phyloP scores from a whole-genome alignment of 306 rosid genomes.

The Hippophae rhamnoides region DNA sequence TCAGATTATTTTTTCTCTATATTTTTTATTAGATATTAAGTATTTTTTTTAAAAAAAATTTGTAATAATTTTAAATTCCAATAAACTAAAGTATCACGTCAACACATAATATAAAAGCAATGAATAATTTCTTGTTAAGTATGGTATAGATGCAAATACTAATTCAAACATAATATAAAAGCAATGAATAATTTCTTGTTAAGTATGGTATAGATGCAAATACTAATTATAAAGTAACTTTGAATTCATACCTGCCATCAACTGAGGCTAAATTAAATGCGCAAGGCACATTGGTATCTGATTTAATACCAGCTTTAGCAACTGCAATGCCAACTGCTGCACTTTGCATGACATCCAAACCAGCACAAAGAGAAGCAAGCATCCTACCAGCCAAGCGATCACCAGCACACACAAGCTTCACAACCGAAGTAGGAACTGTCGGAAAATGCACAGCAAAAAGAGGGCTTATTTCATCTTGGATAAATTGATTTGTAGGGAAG shows the following conservation, averaged over 20 bases:
- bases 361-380: slow-evolving; percentile 60
- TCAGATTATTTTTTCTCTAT: too few relatives aligned
- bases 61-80: too few relatives aligned
- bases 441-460: slow-evolving; percentile 73
- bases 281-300: slow-evolving; percentile 58
- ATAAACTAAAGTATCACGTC: too few relatives aligned
- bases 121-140: too few relatives aligned
- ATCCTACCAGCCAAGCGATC: slow-evolving; percentile 92
- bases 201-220: too few relatives aligned
- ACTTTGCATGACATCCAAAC: slow-evolving; percentile 71
- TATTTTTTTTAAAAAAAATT: too few relatives aligned
- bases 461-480: slow-evolving; percentile 31
- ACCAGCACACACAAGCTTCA: slow-evolving; percentile 81
- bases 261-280: slow-evolving; percentile 39
- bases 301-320: slow-evolving; percentile 81
- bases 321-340: slow-evolving; percentile 77
- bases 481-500: slow-evolving; percentile 37
- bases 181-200: too few relatives aligned
- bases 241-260: slow-evolving; percentile 33
- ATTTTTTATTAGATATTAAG: too few relatives aligned
- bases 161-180: too few relatives aligned
- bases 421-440: slow-evolving; percentile 62
- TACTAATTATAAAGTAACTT: neutral
- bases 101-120: too few relatives aligned
- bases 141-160: too few relatives aligned